Percentiles rank a stretch among this genome's conserved stretches.
These are phyloP conservation scores for Pseudocercospora fijiensis DNA, from an alignment of 2,329 filamentous ascomycete genomes.

Conservation along the genomic window DNA sequence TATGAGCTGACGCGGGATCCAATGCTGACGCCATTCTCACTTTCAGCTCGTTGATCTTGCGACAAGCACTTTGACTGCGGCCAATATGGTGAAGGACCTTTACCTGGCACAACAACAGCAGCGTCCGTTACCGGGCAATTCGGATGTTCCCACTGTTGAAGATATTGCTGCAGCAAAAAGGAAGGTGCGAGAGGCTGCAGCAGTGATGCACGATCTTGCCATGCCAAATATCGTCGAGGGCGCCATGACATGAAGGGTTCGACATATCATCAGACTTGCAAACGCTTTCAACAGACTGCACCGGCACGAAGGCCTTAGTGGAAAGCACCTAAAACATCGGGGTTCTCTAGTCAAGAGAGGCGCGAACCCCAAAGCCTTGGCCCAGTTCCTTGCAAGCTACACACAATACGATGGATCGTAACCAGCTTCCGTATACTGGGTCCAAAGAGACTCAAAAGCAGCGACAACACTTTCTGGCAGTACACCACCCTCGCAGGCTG, in stretches of 20 bases:
- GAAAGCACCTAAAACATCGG: neutral
- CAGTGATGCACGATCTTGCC: constrained; percentile 23
- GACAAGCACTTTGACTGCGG: constrained; percentile 28
- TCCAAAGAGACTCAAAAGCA: constrained; percentile 28
- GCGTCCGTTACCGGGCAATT: constrained; percentile 18
- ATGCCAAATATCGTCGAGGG: constrained; percentile 6
- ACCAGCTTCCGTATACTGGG: constrained; percentile 20
- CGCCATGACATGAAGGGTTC: neutral
- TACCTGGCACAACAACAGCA: constrained; percentile 27
- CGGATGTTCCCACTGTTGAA: constrained; percentile 21
- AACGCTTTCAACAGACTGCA: neutral
- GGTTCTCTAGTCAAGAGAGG: neutral
- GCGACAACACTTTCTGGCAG: constrained; percentile 29
- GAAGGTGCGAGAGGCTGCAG: constrained; percentile 30
- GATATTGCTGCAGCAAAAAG: constrained; percentile 28
- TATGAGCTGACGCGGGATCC: neutral
- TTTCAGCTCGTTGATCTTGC: constrained; percentile 28
- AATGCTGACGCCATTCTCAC: neutral
- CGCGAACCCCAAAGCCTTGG: neutral
- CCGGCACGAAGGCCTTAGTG: neutral
- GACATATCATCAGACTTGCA: neutral
- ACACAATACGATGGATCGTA: constrained; percentile 23
- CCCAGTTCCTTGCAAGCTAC: neutral
- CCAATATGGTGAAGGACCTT: constrained; percentile 28
- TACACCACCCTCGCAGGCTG: constrained; percentile 30